These are phyloP conservation scores for Kickxella alabastrina DNA, from an alignment of 192 early-diverging fungal genomes.

Conservation along the genomic window DNA sequence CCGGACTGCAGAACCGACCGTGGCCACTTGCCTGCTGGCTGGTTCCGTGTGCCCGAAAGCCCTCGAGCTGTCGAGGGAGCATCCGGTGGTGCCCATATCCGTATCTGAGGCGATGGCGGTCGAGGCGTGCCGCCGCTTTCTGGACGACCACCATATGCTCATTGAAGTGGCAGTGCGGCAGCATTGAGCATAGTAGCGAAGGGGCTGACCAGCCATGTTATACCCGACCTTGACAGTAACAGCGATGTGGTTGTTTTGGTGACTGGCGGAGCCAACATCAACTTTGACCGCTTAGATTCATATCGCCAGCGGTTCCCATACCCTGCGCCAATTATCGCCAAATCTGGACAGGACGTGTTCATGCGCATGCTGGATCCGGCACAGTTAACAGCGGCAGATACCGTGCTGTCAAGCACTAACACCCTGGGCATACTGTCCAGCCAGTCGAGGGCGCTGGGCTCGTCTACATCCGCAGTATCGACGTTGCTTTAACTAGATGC, in stretches of 20 bases:
- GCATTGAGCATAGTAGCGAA: conserved; percentile 60
- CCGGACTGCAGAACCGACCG: conserved; percentile 27
- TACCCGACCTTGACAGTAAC: conserved; percentile 53
- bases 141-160: conserved; percentile 39
- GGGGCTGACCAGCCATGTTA: conserved; percentile 57
- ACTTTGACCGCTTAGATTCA: conserved; percentile 54
- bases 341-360: conserved; percentile 65
- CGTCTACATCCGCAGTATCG: not conserved
- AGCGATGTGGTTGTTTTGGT: conserved; percentile 66
- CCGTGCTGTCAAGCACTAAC: not conserved
- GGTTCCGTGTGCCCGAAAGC: conserved; percentile 14
- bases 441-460: not conserved
- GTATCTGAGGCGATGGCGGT: conserved; percentile 50
- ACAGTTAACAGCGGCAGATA: conserved; percentile 3
- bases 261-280: conserved; percentile 66
- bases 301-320: conserved; percentile 58
- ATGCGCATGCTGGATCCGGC: conserved; percentile 43
- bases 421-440: not conserved
- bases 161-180: conserved; percentile 63
- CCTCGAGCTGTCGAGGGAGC: conserved; percentile 19
- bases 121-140: conserved; percentile 45
- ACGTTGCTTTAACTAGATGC: not conserved
- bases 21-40: conserved; percentile 55
- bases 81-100: conserved; percentile 18
- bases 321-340: conserved; percentile 63